phyloP scores from a whole-genome alignment of 495 filamentous ascomycete species.

The Penicillium egyptiacum region DNA sequence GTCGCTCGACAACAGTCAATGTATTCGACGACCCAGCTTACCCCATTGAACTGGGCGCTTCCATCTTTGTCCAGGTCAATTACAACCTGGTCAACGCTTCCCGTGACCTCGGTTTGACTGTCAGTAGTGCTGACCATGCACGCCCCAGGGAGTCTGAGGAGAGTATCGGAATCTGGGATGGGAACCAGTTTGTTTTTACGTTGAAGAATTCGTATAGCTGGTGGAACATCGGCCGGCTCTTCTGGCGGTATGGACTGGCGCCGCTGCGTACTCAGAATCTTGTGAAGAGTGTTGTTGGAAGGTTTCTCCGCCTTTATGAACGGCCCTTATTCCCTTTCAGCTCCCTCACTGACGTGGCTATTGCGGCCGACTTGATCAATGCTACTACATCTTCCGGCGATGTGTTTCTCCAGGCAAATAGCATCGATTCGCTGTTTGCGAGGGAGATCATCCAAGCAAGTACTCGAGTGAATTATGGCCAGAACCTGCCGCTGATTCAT shows the following conservation, averaged over 20 bases:
- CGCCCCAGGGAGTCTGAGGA: conserved; percentile 42
- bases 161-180: conserved; percentile 82
- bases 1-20: conserved; percentile 85
- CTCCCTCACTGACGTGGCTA: conserved; percentile 65
- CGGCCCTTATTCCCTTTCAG: conserved; percentile 79
- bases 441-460: conserved; percentile 88
- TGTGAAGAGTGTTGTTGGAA: conserved; percentile 67
- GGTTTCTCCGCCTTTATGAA: conserved; percentile 81
- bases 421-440: conserved; percentile 63
- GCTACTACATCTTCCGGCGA: conserved; percentile 68
- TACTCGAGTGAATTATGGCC: conserved; percentile 93
- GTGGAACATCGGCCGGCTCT: conserved; percentile 76
- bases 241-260: conserved; percentile 83
- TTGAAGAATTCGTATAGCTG: conserved; percentile 60
- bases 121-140: conserved; percentile 34
- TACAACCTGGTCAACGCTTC: conserved; percentile 74
- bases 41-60: conserved; percentile 86
- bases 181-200: conserved; percentile 69
- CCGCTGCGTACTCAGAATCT: conserved; percentile 72
- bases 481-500: conserved; percentile 82
- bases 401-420: conserved; percentile 67
- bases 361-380: conserved; percentile 62
- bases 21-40: conserved; percentile 66
- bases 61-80: conserved; percentile 89
- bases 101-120: conserved; percentile 65